Percentiles rank a stretch among this genome's conserved stretches.
Conservation (phyloP, 2,329 filamentous ascomycete genomes). For the Cladosporium sp. region DNA sequence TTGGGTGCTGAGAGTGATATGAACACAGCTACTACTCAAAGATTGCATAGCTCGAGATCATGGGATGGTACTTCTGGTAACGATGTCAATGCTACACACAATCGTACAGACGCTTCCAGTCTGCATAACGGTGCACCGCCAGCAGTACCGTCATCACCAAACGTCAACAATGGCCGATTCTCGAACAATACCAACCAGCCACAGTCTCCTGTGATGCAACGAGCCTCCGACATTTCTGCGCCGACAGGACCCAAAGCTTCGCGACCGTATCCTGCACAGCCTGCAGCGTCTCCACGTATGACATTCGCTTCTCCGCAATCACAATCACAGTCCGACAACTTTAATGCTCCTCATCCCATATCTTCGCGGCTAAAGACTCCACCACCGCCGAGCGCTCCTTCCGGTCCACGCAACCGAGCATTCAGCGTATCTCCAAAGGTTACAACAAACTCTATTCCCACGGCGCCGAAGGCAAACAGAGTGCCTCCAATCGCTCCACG, state of each 20-base stretch:
- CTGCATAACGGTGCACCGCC: conserved; percentile 16
- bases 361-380: conserved; percentile 14
- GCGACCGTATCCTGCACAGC: conserved; percentile 27
- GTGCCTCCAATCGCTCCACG: conserved; percentile 31
- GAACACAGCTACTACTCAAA: conserved; percentile 24
- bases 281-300: conserved; percentile 30
- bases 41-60: conserved; percentile 34
- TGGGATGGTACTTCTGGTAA: conserved; percentile 27
- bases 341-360: not conserved
- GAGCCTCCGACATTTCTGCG: conserved; percentile 29
- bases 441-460: conserved; percentile 35
- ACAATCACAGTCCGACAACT: conserved; percentile 26
- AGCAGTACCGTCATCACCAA: conserved; percentile 27
- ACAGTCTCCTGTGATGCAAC: conserved; percentile 27
- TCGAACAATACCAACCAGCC: conserved; percentile 27
- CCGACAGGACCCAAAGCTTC: conserved; percentile 36
- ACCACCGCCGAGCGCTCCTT: conserved; percentile 34
- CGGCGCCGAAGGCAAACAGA: conserved; percentile 38
- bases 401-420: conserved; percentile 34
- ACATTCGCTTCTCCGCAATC: conserved; percentile 30
- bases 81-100: conserved; percentile 34
- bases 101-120: conserved; percentile 15
- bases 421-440: conserved; percentile 39
- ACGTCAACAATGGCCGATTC: conserved; percentile 23
- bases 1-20: conserved; percentile 29